Base-by-base conservation (phyloP, 495 filamentous ascomycete genomes). In the Trichodelitschia bisporula region DNA sequence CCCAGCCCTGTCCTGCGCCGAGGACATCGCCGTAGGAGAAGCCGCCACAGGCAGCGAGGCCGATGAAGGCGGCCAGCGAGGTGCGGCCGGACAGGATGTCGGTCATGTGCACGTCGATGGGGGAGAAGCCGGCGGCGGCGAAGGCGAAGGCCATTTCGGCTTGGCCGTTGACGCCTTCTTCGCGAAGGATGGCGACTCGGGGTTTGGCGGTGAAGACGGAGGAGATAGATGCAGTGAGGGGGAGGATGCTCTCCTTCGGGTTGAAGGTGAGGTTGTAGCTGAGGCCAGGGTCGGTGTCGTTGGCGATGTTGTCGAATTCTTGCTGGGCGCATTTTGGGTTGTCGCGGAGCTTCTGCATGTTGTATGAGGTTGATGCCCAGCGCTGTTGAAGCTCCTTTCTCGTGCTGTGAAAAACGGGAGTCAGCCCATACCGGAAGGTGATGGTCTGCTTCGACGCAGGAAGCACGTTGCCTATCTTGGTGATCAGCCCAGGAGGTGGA, bases 81-180 rank as follows among this genome's bases (percentile, higher is more conserved):
- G 69, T 57, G 16, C 68, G 65, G 15, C 70, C 73, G 11, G 62
- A 62, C 40, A 92, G 69, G 40, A 97, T 69, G 43, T 95, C 84
- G 2, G 74, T 84, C 84, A 97, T 95, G 60, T 93, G 86, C 2
- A 97, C 76, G 45, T 97, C 86, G 19, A 93, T 61, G 4, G 80
- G 67, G 16, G 79, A 65, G 54, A 97, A 95, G 20, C 84, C 83
- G 32, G 84, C 86, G 14, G 66, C 67, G 43, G 73, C 67, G 64
- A 97, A 97, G 32, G 83, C 83, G 38, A 89, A 95, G 3, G 86
- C 86, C 77, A 97, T 95, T 48, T 97, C 86, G 12, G 79, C 70
- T 43, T 93, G 71, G 20, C 82, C 78, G 54, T 97, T 95, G 38
- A 89, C 75, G 42, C 86, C 86, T 51, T 93, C 78, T 46, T 95